These are phyloP conservation scores for Colletotrichum tropicale DNA, from an alignment of 2,329 filamentous ascomycete genomes.

Conservation along the genomic window DNA sequence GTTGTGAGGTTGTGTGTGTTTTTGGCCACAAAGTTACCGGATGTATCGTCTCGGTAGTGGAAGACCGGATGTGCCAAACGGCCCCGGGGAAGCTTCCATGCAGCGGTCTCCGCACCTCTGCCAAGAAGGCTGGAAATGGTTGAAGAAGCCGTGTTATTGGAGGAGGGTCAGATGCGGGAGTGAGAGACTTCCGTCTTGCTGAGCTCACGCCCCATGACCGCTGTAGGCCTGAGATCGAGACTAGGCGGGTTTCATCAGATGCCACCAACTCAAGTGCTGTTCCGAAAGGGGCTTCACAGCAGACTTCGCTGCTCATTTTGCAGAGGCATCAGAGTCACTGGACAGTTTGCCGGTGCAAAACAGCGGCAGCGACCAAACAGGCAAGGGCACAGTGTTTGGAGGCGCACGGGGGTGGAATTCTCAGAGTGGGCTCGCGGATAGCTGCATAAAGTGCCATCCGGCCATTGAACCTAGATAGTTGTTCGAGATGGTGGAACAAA, in stretches of 20 bases:
- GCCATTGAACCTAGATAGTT: constrained; percentile 11
- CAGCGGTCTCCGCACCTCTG: constrained; percentile 7
- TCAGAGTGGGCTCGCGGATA: constrained; percentile 36
- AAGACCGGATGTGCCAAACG: constrained; percentile 26
- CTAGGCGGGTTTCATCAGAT: constrained; percentile 43
- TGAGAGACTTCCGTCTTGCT: neutral
- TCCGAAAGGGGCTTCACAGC: constrained; percentile 41
- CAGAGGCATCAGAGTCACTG: constrained; percentile 15
- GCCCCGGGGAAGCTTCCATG: constrained; percentile 21
- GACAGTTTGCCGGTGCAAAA: constrained; percentile 49
- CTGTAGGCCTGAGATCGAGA: constrained; percentile 33
- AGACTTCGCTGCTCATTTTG: constrained; percentile 42
- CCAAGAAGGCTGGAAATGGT: neutral
- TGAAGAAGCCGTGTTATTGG: neutral
- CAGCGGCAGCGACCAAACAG: constrained; percentile 41
- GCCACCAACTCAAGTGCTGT: constrained; percentile 36
- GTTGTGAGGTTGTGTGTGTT: neutral
- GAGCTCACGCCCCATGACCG: neutral
- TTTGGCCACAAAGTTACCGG: neutral
- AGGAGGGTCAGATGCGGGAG: constrained; percentile 2
- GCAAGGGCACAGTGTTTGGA: constrained; percentile 25
- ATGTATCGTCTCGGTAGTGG: constrained; percentile 21
- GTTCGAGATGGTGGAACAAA: constrained; percentile 48
- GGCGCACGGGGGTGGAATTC: constrained; percentile 9
- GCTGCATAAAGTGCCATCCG: constrained; percentile 52